Base-by-base conservation (phyloP, 2,329 filamentous ascomycete genomes). In the Claviceps sp. region DNA sequence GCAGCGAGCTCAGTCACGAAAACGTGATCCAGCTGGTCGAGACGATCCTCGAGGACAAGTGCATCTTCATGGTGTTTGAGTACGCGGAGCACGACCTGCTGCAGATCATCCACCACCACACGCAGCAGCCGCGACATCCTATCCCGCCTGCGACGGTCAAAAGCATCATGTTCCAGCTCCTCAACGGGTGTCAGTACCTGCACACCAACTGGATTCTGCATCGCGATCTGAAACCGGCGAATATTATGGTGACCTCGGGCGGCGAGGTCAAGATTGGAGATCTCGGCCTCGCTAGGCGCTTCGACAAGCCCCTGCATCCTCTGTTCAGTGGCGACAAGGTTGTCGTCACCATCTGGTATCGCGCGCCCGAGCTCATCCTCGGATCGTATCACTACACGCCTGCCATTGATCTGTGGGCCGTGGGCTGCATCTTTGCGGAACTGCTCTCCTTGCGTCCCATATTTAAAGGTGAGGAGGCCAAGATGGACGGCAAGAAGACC, bases 11-110 rank as follows among this genome's bases (percentile, higher is more conserved):
- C 26, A 82, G 79, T 54, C 89, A 98, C 66, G 74, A 81, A 52
- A 97, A 97, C 65, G 84, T 98, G 37, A 91, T 98, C 58, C 82
- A 85, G 54, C 80, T 96, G 1, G 82, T 91, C 55, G 93, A 98
- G 69, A 97, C 95, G 62, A 95, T 98, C 61, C 76, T 98, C 3
- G 91, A 98, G 70, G 90, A 95, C 68, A 97, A 97, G 72, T 96
- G 90, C 71, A 97, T 98, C 66, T 98, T 90, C 70, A 98, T 98
- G 86, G 90, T 98, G 2, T 97, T 98, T 61, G 93, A 97, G 67
- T 98, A 95, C 67, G 93, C 93, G 59, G 93, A 98, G 69, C 93
- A 98, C 67, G 93, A 98, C 67, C 72, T 98, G 40, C 75, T 98
- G 4, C 93, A 98, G 67, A 97, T 98, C 65, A 96, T 98, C 59